Evolutionary conservation across 768 basidiomycete species (phyloP), one percentile per base, ranked within the genome.

Genomic region (Agrocybe chaxingu): DNA sequence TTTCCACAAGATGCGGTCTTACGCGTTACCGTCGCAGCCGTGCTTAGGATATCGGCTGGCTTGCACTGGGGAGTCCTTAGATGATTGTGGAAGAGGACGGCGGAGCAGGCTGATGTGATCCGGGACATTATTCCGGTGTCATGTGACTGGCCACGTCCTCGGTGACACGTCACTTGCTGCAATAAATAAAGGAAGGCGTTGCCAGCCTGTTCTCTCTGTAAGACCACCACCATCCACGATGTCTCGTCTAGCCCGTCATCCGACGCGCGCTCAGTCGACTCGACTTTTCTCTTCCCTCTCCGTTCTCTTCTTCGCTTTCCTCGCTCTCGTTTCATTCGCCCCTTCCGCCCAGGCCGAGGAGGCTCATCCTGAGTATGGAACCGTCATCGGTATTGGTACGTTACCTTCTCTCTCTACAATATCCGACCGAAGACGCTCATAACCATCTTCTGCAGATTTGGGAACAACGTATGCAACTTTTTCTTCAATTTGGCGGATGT

Each of bases 351-450:
- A 77, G 48, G 92, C 90, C 40, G 82, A 87, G 57, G 86, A 85
- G 33, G 51, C 77, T 51, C 79, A 80, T 57, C 72, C 84, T 30
- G 89, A 94, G 62, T 94, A 89, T 68, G 93, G 94, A 50, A 88
- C 89, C 34, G 92, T 96, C 35, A 96, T 96, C 66, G 94, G 91
- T 80, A 91, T 92, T 65, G 89, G 87, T 90, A 57, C 42, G 84
- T 72, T 50, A 9, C n/a, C 10, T 39, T 6, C 6, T 31, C 36
- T 24, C 47, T 37, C 5, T 12, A 19, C 9, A 4, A 3, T 18
- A 1, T 2, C 4, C 8, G 19, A 13, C 11, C 12, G 12, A 11
- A 16, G 16, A 34, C 44, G 16, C 54, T 58, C 19, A 45, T 56
- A 34, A 16, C 13, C 52, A 55, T 40, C 11, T 11, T 48, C 32